Base-by-base conservation (phyloP, 2,329 filamentous ascomycete genomes). In the Thielaviopsis musarum region DNA sequence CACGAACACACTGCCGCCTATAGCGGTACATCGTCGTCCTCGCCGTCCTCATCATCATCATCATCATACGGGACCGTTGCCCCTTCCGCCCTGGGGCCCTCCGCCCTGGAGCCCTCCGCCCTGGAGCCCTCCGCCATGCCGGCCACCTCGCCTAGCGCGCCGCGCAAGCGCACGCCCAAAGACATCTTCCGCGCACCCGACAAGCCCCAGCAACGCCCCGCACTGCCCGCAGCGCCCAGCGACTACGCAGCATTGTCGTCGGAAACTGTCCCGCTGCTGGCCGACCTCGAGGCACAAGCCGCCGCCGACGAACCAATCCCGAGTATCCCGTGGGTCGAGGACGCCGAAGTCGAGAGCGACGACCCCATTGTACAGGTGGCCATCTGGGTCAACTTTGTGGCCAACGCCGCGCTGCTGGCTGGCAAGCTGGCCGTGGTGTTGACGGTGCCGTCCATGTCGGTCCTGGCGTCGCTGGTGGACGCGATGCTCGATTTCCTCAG, bases 371-470 rank as follows among this genome's bases (percentile, higher is more conserved):
- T 96, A 55, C 85, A 83, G n/a, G 67, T 93, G 21, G 91, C 91
- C 51, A 93, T 97, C 66, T 91, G 90, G 69, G 73, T 94, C 69
- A 95, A 94, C 68, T 79, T 94, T 55, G 72, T 79, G 22, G 90
- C 89, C 61, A 95, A 95, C 68, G 75, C 82, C 2, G 73, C 88
- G 52, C 76, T 95, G 1, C 77, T 95, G 2, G 78, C 79, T 6
- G 81, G 88, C 62, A 95, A 95, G 69, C 80, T 90, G 56, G 78
- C 80, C 48, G 88, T 93, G 57, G 83, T 91, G 49, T 68, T 88
- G 38, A 80, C 88, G 57, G 89, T 90, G 0, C 87, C 83, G 21
- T 91, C 87, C 53, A 83, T 93, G 68, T 91, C 87, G 4, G 87
- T 91, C 13, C 75, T 91, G 48, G 88, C 88, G 21, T 87, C 82